Base-by-base conservation (phyloP, 371 early-diverging fungal species). In the Mortierella sp. region DNA sequence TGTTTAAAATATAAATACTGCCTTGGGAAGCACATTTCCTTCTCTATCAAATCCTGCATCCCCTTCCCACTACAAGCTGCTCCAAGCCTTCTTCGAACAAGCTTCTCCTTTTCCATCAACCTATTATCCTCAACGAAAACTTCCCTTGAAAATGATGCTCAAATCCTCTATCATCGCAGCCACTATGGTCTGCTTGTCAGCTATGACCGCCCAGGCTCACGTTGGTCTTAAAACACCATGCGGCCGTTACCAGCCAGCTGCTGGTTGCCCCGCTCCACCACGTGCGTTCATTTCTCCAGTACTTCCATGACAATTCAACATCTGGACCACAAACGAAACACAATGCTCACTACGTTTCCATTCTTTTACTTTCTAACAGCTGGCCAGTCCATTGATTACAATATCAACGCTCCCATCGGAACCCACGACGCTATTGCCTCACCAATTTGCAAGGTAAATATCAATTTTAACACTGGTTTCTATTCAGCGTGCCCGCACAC, bases 361-460 rank as follows among this genome's bases (percentile, higher is more conserved):
- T 49, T 4, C 28, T 11, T 55, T 55, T 26, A 10, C 9, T 24
- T 55, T 55, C 26, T 55, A 12, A 26, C 26, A 55, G 71, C 77
- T 14, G 77, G 77, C 18, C 69, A 78, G 63, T 78, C 78, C 26
- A 58, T 84, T 55, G 84, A 84, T 39, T 75, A 76, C 49, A 45
- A 84, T 45, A 65, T 84, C 71, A 72, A 62, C 57, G 57, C 73
- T 1, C 84, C 84, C 18, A 64, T 78, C 22, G 76, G 76, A 9
- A 65, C 70, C 49, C 26, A 39, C 24, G 73, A 52, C 16, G 5
- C 35, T 22, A 66, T 52, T n/a, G 40, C 32, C 54, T 5, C 1
- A 2, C 78, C 78, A 26, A 39, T 78, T 12, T 78, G 78, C 73
- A 78, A 73, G 70, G 75, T 75, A 75, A 32, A 24, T 35, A n/a